Conservation (phyloP, 1,284 basidiomycete genomes). For the Xerocomus nothofagi region DNA sequence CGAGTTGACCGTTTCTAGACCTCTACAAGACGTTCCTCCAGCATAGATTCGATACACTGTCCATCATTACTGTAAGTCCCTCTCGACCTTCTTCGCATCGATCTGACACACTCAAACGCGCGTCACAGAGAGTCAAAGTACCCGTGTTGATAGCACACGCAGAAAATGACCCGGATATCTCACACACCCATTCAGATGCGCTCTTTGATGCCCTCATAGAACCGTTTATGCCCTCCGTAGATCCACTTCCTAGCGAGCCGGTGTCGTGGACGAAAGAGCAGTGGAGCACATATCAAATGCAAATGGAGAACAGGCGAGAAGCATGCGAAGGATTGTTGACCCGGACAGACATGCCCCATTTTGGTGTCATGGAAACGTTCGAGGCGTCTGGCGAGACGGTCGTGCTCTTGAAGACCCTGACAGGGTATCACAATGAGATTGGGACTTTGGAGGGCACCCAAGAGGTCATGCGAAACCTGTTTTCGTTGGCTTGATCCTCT, state of each 20-base stretch:
- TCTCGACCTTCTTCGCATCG: constrained; percentile 14
- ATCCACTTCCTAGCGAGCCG: constrained; percentile 40
- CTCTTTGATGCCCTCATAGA: constrained; percentile 73
- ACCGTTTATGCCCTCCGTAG: constrained; percentile 54
- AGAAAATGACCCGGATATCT: constrained; percentile 80
- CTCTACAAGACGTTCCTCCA: constrained; percentile 56
- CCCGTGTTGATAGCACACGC: constrained; percentile 81
- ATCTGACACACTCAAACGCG: background rate
- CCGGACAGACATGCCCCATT: constrained; percentile 48
- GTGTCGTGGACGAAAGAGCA: constrained; percentile 34
- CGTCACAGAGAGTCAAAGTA: constrained; percentile 53
- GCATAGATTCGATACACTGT: constrained; percentile 68
- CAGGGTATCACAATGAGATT: constrained; percentile 66
- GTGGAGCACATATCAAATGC: constrained; percentile 41
- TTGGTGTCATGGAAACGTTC: constrained; percentile 62
- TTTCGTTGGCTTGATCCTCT: constrained; percentile 33
- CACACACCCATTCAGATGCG: constrained; percentile 68
- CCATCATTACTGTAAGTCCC: constrained; percentile 51
- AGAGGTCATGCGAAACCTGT: constrained; percentile 62
- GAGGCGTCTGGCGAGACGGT: constrained; percentile 46
- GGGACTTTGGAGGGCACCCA: constrained; percentile 71
- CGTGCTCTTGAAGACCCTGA: constrained; percentile 58
- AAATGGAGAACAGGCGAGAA: constrained; percentile 37
- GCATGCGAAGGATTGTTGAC: constrained; percentile 48
- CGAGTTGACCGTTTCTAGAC: constrained; percentile 38